Conservation (phyloP, 768 basidiomycete species). For the Cystobasidiopsis lactophilus region DNA sequence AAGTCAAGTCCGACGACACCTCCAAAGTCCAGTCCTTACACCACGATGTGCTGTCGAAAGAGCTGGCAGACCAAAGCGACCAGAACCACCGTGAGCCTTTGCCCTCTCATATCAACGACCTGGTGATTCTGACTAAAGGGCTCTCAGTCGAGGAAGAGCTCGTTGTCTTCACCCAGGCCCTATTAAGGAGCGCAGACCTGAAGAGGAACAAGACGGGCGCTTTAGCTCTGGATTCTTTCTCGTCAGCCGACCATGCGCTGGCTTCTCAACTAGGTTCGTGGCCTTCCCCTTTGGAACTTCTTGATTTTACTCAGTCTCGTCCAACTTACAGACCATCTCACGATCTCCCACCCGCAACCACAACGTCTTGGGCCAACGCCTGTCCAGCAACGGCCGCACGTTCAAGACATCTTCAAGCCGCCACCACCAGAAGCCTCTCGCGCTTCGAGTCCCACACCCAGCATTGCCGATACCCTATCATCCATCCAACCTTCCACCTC, state of each 20-base stretch:
- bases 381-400: background rate
- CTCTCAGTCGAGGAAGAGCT: constrained; percentile 12
- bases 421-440: too few species aligned
- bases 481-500: constrained; percentile 25
- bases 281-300: too few species aligned
- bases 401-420: background rate
- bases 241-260: too few species aligned
- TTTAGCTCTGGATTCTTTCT: background rate
- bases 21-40: constrained; percentile 6
- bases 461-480: background rate
- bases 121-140: constrained; percentile 11
- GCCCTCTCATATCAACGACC: background rate
- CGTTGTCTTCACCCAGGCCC: constrained; percentile 15
- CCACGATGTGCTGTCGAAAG: constrained; percentile 1
- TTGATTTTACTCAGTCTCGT: too few species aligned
- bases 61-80: background rate
- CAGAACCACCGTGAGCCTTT: background rate
- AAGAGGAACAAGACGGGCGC: constrained; percentile 2
- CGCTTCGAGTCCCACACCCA: background rate
- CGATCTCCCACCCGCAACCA: too few species aligned
- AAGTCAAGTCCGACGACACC: constrained; percentile 27
- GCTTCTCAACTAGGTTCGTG: too few species aligned
- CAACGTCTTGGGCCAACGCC: background rate
- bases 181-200: constrained; percentile 13
- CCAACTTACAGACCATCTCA: too few species aligned